These are phyloP conservation scores for Podaxis sp. DNA, from an alignment of 768 basidiomycete genomes.

Conservation along the genomic window DNA sequence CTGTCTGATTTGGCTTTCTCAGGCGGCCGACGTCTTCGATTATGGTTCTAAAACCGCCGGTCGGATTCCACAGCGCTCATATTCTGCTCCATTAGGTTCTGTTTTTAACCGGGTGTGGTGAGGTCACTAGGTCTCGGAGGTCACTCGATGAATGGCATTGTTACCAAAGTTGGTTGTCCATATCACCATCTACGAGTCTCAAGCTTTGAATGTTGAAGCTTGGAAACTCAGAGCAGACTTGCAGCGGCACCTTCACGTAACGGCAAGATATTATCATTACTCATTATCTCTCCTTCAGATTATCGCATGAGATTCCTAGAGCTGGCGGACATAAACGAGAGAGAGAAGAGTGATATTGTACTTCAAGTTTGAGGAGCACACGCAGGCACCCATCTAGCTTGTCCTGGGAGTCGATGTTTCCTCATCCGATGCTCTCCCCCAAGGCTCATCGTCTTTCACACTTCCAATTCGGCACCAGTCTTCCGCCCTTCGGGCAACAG, in stretches of 20 bases:
- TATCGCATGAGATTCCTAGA: not conserved
- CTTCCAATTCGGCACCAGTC: slow-evolving; percentile 6
- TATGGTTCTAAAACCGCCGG: not conserved
- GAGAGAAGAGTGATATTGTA: too few relatives aligned
- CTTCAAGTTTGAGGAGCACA: too few relatives aligned
- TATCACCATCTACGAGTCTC: too few relatives aligned
- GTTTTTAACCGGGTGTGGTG: not conserved
- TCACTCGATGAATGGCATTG: not conserved
- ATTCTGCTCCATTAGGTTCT: not conserved
- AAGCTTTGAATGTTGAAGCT: not conserved
- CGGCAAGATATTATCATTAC: not conserved
- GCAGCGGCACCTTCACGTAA: not conserved
- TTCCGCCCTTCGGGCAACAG: not conserved
- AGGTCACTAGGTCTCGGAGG: not conserved
- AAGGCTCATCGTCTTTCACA: slow-evolving; percentile 4
- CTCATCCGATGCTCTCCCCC: not conserved
- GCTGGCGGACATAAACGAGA: too few relatives aligned
- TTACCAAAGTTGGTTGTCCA: too few relatives aligned
- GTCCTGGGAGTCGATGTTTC: not conserved
- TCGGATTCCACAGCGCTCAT: not conserved
- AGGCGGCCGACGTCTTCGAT: not conserved
- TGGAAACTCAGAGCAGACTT: not conserved
- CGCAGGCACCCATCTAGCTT: not conserved
- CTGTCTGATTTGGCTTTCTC: not conserved
- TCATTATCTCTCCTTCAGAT: not conserved